phyloP scores from a whole-genome alignment of 495 filamentous ascomycete genomes.

The Sporormia fimetaria region DNA sequence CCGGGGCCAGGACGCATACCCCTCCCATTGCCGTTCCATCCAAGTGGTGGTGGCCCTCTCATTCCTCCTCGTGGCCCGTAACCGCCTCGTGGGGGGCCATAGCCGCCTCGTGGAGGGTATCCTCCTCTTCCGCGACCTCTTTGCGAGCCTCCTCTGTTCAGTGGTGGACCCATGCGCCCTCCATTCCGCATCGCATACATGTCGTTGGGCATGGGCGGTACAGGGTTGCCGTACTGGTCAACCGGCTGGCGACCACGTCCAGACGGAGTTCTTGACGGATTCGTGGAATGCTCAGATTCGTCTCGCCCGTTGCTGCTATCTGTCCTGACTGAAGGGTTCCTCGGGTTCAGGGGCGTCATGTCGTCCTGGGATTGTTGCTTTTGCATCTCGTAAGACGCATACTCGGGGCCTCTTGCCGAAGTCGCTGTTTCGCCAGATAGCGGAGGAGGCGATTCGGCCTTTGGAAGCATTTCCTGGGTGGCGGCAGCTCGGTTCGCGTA shows the following conservation, averaged over 20 bases:
- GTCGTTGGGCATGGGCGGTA: slow-evolving; percentile 39
- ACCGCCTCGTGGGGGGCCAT: slow-evolving; percentile 36
- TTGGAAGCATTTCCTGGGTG: slow-evolving; percentile 35
- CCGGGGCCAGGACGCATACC: slow-evolving; percentile 28
- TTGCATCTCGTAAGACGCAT: slow-evolving; percentile 60
- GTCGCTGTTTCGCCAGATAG: slow-evolving; percentile 32
- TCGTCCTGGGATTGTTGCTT: slow-evolving; percentile 61
- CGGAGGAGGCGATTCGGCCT: slow-evolving; percentile 39
- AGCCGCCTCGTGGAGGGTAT: slow-evolving; percentile 32
- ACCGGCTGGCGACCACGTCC: slow-evolving; percentile 32
- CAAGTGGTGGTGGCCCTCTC: slow-evolving; percentile 28
- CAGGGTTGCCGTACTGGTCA: slow-evolving; percentile 61
- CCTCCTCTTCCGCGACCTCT: slow-evolving; percentile 34
- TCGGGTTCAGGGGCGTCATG: slow-evolving; percentile 64
- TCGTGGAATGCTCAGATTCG: slow-evolving; percentile 11
- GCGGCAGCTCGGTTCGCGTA: slow-evolving; percentile 61
- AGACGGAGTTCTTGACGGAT: slow-evolving; percentile 18
- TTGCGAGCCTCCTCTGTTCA: slow-evolving; percentile 36
- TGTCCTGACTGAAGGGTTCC: slow-evolving; percentile 37
- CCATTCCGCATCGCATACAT: slow-evolving; percentile 21
- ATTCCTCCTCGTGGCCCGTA: slow-evolving; percentile 29
- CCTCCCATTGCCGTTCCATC: slow-evolving; percentile 28
- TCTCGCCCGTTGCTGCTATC: slow-evolving; percentile 21
- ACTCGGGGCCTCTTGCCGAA: slow-evolving; percentile 58
- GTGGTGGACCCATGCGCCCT: slow-evolving; percentile 27